A percentile compares a stretch with the other conserved stretches of the same genome.
phyloP scores from a whole-genome alignment of 768 basidiomycete genomes.

The Tulasnella sp. region DNA sequence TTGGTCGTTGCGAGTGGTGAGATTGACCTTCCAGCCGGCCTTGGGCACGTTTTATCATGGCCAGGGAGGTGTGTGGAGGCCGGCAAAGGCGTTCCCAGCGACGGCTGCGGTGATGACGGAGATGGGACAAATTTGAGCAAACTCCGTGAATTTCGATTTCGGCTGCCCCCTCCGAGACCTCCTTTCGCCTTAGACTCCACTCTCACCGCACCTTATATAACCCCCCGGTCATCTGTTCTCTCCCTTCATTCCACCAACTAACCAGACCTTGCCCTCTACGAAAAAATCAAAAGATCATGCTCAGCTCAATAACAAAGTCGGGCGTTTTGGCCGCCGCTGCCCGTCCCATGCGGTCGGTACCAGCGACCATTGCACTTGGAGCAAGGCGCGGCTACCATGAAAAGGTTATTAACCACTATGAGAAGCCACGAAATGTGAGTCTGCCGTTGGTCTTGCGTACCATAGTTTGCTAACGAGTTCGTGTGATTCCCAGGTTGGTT shows the following conservation, averaged over 20 bases:
- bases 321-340: constrained; percentile 1
- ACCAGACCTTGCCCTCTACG: neutral
- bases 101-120: neutral
- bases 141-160: constrained; percentile 3
- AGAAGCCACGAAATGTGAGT: constrained; percentile 91
- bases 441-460: constrained; percentile 29
- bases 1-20: neutral
- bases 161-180: neutral
- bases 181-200: neutral
- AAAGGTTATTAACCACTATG: constrained; percentile 96
- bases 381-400: constrained; percentile 73
- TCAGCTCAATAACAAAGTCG: constrained; percentile 7
- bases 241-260: neutral
- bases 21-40: neutral
- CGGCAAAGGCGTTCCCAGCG: neutral
- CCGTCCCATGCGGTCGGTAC: constrained; percentile 8
- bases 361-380: constrained; percentile 19
- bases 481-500: constrained; percentile 65
- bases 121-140: neutral
- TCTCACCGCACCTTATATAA: neutral
- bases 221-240: neutral
- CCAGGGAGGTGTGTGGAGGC: neutral
- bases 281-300: neutral
- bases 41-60: neutral
- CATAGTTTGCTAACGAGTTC: constrained; percentile 37